Conservation (phyloP, 371 early-diverging fungal species). For the Chytridium lagenaria region DNA sequence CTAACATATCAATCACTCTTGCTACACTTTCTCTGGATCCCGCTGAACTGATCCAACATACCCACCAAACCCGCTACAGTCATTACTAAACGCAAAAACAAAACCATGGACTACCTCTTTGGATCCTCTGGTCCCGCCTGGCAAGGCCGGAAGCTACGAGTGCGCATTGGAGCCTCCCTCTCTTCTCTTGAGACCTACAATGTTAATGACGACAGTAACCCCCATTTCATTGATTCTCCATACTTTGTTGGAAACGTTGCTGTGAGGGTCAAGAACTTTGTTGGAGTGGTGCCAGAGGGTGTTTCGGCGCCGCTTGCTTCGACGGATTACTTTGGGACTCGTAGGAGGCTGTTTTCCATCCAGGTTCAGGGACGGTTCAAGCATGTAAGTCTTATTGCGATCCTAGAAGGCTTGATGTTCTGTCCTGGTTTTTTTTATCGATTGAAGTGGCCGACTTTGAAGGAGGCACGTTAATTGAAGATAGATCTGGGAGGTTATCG, state of each 20-base stretch:
- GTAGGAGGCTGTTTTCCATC: conserved; percentile 68
- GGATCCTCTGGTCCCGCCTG: conserved; percentile 38
- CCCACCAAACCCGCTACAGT: no score
- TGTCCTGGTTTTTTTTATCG: no score
- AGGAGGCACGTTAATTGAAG: not conserved
- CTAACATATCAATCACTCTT: not conserved
- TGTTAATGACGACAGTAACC: conserved; percentile 72
- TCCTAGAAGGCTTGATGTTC: not conserved
- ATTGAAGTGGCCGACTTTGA: not conserved
- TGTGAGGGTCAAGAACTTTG: conserved; percentile 70
- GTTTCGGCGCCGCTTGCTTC: conserved; percentile 22
- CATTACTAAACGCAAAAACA: no score
- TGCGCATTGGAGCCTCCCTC: conserved; percentile 51
- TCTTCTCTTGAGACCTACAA: conserved; percentile 44
- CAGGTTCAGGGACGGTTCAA: conserved; percentile 76
- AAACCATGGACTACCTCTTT: conserved; percentile 45
- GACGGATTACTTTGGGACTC: conserved; percentile 60
- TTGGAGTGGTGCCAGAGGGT: conserved; percentile 59
- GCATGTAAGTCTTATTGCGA: conserved; percentile 43
- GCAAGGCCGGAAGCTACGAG: conserved; percentile 46
- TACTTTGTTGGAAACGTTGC: conserved; percentile 70
- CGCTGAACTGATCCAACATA: no score
- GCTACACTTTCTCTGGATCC: not conserved
- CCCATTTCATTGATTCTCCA: conserved; percentile 66
- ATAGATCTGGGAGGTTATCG: no score